Conservation (phyloP, 306 rosid genomes). For the Datisca glomerata region DNA sequence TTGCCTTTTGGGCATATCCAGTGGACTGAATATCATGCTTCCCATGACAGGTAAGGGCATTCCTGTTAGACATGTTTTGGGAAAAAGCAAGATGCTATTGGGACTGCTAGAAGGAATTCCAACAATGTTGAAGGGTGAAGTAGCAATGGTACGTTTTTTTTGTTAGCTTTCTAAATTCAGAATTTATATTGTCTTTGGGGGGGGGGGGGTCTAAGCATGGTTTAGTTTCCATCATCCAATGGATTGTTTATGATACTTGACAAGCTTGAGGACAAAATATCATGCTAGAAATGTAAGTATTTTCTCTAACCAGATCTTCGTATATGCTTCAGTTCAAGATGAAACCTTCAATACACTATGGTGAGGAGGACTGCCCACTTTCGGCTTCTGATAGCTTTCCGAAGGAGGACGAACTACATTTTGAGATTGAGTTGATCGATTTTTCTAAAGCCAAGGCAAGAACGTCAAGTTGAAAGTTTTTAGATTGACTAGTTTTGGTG, state of each 20-base stretch:
- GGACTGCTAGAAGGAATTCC: conserved; percentile 95
- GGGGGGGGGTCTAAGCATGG: too few relatives aligned
- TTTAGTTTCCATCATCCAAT: too few relatives aligned
- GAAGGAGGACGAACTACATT: conserved; percentile 87
- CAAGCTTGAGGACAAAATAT: not conserved
- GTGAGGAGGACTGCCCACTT: conserved; percentile 86
- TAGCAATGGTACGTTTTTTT: conserved; percentile 65
- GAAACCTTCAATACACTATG: conserved; percentile 82
- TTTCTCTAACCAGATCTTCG: conserved; percentile 7
- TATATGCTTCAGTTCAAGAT: conserved; percentile 65
- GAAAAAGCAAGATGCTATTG: conserved; percentile 80
- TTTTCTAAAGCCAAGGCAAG: conserved; percentile 85
- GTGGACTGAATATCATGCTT: conserved; percentile 11
- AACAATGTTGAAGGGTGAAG: conserved; percentile 91
- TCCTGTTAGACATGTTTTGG: conserved; percentile 67
- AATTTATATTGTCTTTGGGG: conserved; percentile 1
- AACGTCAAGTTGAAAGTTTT: conserved; percentile 16
- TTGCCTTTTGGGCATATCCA: too few relatives aligned
- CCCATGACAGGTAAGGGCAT: conserved; percentile 53
- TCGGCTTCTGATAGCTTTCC: conserved; percentile 60
- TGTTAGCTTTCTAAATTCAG: not conserved
- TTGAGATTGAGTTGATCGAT: conserved; percentile 85
- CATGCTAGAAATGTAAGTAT: not conserved
- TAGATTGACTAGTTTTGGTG: too few relatives aligned
- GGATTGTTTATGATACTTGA: too few relatives aligned